Base-by-base conservation (phyloP, 2,329 filamentous ascomycete species). In the Conoideocrella luteorostrata region DNA sequence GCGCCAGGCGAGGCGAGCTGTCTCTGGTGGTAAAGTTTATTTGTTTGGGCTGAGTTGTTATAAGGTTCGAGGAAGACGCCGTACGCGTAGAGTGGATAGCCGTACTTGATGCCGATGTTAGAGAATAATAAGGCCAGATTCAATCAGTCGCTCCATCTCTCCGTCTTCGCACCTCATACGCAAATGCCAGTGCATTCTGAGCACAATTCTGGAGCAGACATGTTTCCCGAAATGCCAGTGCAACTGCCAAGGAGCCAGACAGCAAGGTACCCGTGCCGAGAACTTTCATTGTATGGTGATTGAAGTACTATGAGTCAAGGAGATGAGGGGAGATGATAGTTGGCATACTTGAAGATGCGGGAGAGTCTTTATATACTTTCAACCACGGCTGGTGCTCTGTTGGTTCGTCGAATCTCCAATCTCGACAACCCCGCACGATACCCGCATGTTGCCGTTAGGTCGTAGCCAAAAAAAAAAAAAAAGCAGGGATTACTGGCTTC, bases 11-110 rank as follows among this genome's bases (percentile, higher is more conserved):
- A 37, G 7, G 24, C 41, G 13, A 29, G 21, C 12, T 39, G 26
- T 18, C 21, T 24, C 15, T 22, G 17, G 28, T 41, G 32, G 15
- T 12, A 36, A 11, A 44, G 18, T 5, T 36, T 23, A n/a, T 46
- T 46, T 13, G 35, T 39, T 11, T 41, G 28, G 21, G 36, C 28
- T 2, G 35, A 34, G 5, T 42, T 24, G 21, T 41, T 39, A 23
- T 44, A 35, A 1, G 44, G 28, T 7, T 24, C 17, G 7, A 41
- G 30, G 15, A 37, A 28, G 9, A 23, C 15, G 17, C 32, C 38
- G 18, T 38, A 41, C 5, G 39, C 41, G 12, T 29, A 22, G 22
- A 47, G 20, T 9, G 41, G 37, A 23, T 47, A 46, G 17, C 41
- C 45, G 28, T 44, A 47, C 45, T 47, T n/a, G n/a, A n/a, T n/a